Percentiles rank a stretch among this genome's conserved stretches.
phyloP scores from a whole-genome alignment of 2,329 filamentous ascomycete genomes.

The Phyllosticta capitalensis region DNA sequence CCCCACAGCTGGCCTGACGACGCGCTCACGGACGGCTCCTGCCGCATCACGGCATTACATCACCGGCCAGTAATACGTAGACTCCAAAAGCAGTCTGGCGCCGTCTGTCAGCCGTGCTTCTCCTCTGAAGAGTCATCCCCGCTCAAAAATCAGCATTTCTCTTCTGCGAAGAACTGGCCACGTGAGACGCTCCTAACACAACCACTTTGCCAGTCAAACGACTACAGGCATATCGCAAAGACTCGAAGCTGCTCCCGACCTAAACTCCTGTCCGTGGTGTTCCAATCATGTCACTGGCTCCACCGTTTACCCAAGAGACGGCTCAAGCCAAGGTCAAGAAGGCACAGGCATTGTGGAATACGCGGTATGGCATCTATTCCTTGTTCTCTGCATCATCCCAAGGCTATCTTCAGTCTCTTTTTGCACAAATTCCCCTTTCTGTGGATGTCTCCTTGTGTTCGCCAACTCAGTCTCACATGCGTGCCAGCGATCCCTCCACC shows the following conservation, averaged over 20 bases:
- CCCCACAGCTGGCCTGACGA: neutral
- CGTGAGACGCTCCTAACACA: neutral
- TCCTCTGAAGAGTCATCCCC: neutral
- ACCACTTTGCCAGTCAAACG: neutral
- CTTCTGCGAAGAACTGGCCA: neutral
- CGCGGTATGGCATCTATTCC: constrained; percentile 40
- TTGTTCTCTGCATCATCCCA: constrained; percentile 8
- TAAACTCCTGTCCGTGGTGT: neutral
- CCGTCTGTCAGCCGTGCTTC: neutral
- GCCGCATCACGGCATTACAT: neutral
- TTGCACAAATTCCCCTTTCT: neutral
- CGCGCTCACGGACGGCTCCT: neutral
- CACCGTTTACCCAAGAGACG: constrained; percentile 67
- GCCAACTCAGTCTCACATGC: neutral
- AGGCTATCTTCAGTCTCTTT: neutral
- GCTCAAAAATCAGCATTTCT: neutral
- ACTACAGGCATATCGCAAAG: neutral
- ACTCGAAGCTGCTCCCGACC: neutral
- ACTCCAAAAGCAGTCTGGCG: neutral
- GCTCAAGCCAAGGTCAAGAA: constrained; percentile 71
- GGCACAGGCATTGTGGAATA: constrained; percentile 78
- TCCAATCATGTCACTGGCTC: constrained; percentile 40
- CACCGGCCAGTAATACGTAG: neutral
- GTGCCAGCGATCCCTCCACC: constrained; percentile 48
- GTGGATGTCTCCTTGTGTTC: neutral